These are phyloP conservation scores for Mortierella antarctica DNA, from an alignment of 192 early-diverging fungal genomes.

Conservation along the genomic window DNA sequence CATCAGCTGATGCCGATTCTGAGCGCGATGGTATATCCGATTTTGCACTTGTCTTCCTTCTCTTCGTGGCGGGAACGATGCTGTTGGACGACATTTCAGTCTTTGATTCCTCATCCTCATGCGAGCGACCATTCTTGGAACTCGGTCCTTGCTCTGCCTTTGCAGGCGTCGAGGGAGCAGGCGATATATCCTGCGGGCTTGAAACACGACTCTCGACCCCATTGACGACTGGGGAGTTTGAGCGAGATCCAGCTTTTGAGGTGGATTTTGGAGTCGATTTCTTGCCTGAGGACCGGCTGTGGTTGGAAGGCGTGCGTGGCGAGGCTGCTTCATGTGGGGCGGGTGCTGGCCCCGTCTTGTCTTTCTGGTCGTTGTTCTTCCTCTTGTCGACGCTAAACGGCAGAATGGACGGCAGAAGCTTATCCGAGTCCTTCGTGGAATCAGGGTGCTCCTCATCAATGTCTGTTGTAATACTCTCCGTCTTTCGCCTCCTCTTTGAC, in stretches of 20 bases:
- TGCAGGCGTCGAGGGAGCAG: background rate
- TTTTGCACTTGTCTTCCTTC: slow-evolving; percentile 14
- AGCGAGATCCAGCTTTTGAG: slow-evolving; percentile 24
- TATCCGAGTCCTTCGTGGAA: background rate
- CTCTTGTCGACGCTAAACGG: background rate
- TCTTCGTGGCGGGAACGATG: slow-evolving; percentile 8
- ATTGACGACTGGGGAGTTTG: slow-evolving; percentile 8
- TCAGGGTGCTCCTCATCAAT: slow-evolving; percentile 19
- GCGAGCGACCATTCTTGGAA: background rate
- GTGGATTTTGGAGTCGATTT: slow-evolving; percentile 4
- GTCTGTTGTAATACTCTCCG: slow-evolving; percentile 21
- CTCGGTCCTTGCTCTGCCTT: background rate
- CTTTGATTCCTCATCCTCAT: background rate
- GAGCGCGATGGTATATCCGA: background rate
- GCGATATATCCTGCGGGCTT: background rate
- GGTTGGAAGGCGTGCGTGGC: slow-evolving; percentile 4
- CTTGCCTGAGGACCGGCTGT: slow-evolving; percentile 5
- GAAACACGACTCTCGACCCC: background rate
- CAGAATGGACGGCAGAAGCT: background rate
- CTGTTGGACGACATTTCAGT: slow-evolving; percentile 3
- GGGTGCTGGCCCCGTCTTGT: background rate
- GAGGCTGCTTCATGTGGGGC: background rate
- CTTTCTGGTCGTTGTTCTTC: slow-evolving; percentile 3
- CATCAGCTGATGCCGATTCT: background rate
- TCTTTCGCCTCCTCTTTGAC: slow-evolving; percentile 44